These are phyloP conservation scores for Botrytis elliptica DNA, from an alignment of 2,329 filamentous ascomycete genomes.

Conservation along the genomic window DNA sequence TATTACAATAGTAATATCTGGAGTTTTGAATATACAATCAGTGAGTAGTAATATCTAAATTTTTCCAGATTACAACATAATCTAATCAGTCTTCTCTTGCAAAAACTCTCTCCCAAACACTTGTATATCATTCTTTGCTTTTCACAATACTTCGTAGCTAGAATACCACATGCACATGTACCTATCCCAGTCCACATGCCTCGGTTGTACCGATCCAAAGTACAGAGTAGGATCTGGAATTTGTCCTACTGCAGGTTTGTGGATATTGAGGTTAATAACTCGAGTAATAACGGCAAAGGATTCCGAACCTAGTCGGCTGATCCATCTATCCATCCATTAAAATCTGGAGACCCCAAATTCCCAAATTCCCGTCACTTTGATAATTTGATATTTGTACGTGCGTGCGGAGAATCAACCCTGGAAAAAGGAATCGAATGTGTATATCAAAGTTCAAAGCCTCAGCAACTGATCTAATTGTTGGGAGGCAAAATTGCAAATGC, in stretches of 20 bases:
- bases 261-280: not conserved
- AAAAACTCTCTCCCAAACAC: not conserved
- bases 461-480: not conserved
- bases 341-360: not conserved
- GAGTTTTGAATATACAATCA: not conserved
- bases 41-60: fast-evolving
- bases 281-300: constrained; percentile 15
- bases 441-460: not conserved
- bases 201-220: not conserved
- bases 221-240: not conserved
- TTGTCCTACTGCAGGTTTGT: not conserved
- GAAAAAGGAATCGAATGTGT: not conserved
- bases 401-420: not conserved
- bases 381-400: not conserved
- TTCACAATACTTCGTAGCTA: not conserved
- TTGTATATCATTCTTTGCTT: not conserved
- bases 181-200: not conserved
- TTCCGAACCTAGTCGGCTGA: constrained; percentile 15
- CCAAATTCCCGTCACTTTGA: not conserved
- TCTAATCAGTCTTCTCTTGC: not conserved
- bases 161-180: not conserved
- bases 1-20: too few species aligned
- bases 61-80: not conserved
- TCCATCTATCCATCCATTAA: not conserved
- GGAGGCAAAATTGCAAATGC: not conserved